Conservation (phyloP, 2,329 filamentous ascomycete genomes). For the Aspergillus fumigatiaffinis region DNA sequence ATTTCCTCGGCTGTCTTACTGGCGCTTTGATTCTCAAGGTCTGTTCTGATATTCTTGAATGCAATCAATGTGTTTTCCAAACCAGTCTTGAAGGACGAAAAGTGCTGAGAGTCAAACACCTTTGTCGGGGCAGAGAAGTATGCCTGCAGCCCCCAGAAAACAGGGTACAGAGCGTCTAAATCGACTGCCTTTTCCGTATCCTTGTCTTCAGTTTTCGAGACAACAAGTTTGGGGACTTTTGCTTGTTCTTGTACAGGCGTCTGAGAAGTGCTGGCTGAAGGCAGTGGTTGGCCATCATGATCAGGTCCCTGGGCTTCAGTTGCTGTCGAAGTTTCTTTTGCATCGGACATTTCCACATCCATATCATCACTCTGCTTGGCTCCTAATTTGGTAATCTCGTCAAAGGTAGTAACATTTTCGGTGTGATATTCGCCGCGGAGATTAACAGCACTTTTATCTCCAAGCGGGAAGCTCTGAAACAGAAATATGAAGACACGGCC, state of each 20-base stretch:
- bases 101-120: constrained; percentile 68
- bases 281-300: constrained; percentile 17
- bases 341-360: constrained; percentile 59
- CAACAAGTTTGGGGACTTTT: constrained; percentile 23
- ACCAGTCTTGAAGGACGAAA: constrained; percentile 61
- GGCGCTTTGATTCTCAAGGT: constrained; percentile 62
- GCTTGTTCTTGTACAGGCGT: constrained; percentile 9
- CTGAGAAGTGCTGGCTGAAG: constrained; percentile 12
- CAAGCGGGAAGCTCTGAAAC: constrained; percentile 94
- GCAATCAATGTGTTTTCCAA: constrained; percentile 63
- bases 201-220: constrained; percentile 19
- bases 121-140: constrained; percentile 86
- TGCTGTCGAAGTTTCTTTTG: constrained; percentile 31
- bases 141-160: constrained; percentile 91
- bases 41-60: constrained; percentile 68
- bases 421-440: constrained; percentile 91
- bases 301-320: constrained; percentile 29
- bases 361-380: constrained; percentile 51
- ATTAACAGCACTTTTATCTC: constrained; percentile 96
- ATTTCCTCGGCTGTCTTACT: constrained; percentile 59
- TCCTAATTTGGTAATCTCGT: constrained; percentile 49
- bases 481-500: constrained; percentile 97
- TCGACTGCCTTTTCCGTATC: constrained; percentile 50
- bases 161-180: constrained; percentile 72
- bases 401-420: constrained; percentile 87